Percentiles rank a stretch among this genome's conserved stretches.
Conservation (phyloP, 2,329 filamentous ascomycete genomes). For the Fusarium sp. region DNA sequence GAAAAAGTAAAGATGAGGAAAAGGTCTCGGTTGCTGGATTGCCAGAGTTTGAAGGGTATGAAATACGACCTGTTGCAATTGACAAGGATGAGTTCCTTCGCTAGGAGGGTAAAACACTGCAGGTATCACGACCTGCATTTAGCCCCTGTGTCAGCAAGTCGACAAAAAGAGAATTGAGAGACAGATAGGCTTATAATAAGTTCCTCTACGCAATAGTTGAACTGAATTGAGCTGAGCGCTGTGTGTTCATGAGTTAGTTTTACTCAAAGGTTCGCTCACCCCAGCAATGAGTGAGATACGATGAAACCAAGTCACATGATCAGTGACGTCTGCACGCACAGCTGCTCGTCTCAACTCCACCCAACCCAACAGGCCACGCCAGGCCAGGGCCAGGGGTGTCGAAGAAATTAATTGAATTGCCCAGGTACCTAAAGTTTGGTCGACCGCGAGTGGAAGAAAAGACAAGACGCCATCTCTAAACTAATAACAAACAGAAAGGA, state of each 20-base stretch:
- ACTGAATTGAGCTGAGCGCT: neutral
- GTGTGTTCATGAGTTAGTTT: neutral
- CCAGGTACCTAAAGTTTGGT: neutral
- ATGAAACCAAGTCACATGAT: conserved; percentile 35
- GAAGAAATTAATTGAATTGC: neutral
- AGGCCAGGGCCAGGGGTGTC: conserved; percentile 14
- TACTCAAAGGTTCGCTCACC: neutral
- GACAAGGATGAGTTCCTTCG: neutral
- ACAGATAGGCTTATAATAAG: too few species aligned
- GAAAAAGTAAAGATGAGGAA: neutral
- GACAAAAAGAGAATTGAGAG: neutral
- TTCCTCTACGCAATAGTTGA: too few species aligned
- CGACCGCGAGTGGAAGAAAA: neutral
- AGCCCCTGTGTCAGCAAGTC: neutral
- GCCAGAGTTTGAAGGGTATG: neutral
- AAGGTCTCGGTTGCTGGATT: neutral
- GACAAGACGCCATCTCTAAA: neutral
- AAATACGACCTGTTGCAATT: neutral
- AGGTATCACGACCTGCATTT: neutral
- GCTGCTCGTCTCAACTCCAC: conserved; percentile 32
- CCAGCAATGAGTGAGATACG: neutral
- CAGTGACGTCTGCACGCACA: conserved; percentile 34
- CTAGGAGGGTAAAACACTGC: neutral
- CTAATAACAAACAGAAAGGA: neutral
- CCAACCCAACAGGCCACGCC: conserved; percentile 8